Evolutionary conservation across 2,329 filamentous ascomycete genomes (phyloP), one percentile per base, ranked within the genome.

Genomic region (Raffaelea arxii): DNA sequence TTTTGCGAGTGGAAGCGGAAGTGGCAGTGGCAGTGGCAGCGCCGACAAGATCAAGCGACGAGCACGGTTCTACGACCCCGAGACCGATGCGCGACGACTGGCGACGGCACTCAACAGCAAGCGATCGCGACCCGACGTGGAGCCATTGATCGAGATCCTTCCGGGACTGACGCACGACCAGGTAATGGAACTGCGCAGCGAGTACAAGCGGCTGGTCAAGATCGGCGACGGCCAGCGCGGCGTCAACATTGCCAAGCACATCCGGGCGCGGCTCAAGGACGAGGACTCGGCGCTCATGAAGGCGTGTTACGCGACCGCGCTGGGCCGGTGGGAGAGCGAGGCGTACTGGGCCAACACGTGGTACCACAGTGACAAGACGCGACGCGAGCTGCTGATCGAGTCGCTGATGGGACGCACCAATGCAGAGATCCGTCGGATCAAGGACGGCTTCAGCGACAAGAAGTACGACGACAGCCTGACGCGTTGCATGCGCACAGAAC

Each of bases 281-380:
- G 77, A 81, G 55, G 75, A 84, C 46, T 73, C 81, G 4, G 82
- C 79, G 55, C 82, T 97, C 54, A 91, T 90, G 66, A 97, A 97
- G 66, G 85, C 86, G 6, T 89, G 84, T 58, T 96, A 97, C 62
- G 81, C 90, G 4, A 90, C 87, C 3, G 89, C 91, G 0, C 76
- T 97, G 0, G 92, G 92, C 10, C 77, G 77, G 44, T 97, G 89
- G 82, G 92, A 96, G 67, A 84, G 82, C 55, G 92, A 98, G 63
- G 87, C 88, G 0, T 95, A 95, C 71, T 98, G 92, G 90, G 89
- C 91, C 49, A 97, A 96, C 63, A 95, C 88, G 65, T 97, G 89
- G 82, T 97, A 96, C 66, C 91, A 96, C 60, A 82, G 83, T 32
- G 85, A 91, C 63, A 86, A 83, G 57, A 86, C 82, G 7, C 77